Evolutionary conservation across 192 early-diverging fungal genomes (phyloP).

Genomic region (Polychytrium aggregatum): DNA sequence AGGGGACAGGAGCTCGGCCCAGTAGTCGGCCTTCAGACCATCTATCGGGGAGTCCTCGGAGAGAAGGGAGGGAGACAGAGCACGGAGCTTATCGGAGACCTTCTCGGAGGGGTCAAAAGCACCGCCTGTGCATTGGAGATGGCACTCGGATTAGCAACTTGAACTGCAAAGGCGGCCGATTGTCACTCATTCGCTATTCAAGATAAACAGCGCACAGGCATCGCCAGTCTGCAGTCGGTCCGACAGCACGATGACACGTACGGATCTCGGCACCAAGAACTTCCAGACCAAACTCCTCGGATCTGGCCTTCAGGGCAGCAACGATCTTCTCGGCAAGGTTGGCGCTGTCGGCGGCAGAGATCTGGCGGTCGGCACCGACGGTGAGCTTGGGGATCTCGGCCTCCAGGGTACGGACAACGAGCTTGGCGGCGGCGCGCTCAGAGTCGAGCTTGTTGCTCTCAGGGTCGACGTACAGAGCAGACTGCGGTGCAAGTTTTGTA

Average conservation of each 20-base stretch:
- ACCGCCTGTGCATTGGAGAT: too few species aligned
- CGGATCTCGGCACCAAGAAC: constrained; percentile 35
- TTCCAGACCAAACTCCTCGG: constrained; percentile 25
- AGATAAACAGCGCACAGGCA: too few species aligned
- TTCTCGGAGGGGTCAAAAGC: constrained; percentile 24
- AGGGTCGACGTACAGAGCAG: constrained; percentile 35
- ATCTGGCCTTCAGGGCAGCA: constrained; percentile 20
- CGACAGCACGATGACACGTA: too few species aligned
- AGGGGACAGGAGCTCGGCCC: constrained; percentile 32
- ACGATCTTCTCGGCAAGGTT: constrained; percentile 27
- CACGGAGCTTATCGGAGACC: constrained; percentile 35
- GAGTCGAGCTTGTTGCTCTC: constrained; percentile 38
- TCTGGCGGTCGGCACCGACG: constrained; percentile 10
- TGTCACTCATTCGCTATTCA: too few species aligned
- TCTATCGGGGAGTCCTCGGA: constrained; percentile 28
- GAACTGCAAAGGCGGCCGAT: too few species aligned
- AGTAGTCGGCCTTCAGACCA: constrained; percentile 36
- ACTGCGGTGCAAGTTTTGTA: too few species aligned
- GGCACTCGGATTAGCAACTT: too few species aligned
- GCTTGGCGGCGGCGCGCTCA: constrained; percentile 40
- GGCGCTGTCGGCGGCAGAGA: constrained; percentile 18
- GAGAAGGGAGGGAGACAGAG: constrained; percentile 31
- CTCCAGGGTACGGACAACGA: constrained; percentile 22
- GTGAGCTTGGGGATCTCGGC: constrained; percentile 23
- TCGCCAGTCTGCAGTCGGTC: too few species aligned